These are phyloP conservation scores for Salix arbutifolia DNA, from an alignment of 345 rosid genomes.

Conservation along the genomic window DNA sequence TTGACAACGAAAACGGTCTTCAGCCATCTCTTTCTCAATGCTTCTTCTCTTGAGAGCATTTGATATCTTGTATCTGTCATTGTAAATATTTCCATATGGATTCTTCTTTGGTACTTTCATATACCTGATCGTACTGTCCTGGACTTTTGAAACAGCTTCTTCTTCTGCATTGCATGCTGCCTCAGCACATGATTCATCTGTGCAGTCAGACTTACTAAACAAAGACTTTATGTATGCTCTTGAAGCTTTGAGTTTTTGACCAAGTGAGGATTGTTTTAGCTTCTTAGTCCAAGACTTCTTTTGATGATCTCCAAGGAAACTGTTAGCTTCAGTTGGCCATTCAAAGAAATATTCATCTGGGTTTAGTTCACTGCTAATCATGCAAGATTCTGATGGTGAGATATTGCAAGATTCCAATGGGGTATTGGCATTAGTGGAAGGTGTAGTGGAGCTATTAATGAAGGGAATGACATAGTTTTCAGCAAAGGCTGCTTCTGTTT, in stretches of 20 bases:
- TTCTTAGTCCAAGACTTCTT: constrained; percentile 45
- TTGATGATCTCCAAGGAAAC: constrained; percentile 33
- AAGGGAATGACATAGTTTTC: constrained; percentile 27
- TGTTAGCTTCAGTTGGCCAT: constrained; percentile 48
- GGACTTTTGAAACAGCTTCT: constrained; percentile 16
- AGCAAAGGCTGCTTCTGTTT: constrained; percentile 24
- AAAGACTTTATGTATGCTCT: constrained; percentile 57
- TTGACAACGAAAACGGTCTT: constrained; percentile 34
- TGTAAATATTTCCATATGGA: constrained; percentile 25
- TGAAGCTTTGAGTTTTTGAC: constrained; percentile 71
- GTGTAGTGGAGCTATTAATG: constrained; percentile 1
- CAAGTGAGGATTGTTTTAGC: constrained; percentile 50
- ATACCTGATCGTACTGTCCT: constrained; percentile 27
- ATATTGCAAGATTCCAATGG: constrained; percentile 37
- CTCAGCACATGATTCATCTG: constrained; percentile 43
- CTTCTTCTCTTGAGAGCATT: constrained; percentile 27
- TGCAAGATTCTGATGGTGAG: constrained; percentile 54
- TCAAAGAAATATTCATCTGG: constrained; percentile 56
- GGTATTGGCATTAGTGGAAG: constrained; percentile 17
- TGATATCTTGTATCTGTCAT: constrained; percentile 22
- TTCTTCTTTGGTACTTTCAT: constrained; percentile 37
- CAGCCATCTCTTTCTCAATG: constrained; percentile 34
- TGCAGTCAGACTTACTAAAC: constrained; percentile 52
- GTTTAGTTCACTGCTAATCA: constrained; percentile 51
- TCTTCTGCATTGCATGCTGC: constrained; percentile 31